A percentile compares a stretch with the other conserved stretches of the same genome.
Conservation (phyloP, 306 rosid genomes). For the Ammopiptanthus mongolicus region DNA sequence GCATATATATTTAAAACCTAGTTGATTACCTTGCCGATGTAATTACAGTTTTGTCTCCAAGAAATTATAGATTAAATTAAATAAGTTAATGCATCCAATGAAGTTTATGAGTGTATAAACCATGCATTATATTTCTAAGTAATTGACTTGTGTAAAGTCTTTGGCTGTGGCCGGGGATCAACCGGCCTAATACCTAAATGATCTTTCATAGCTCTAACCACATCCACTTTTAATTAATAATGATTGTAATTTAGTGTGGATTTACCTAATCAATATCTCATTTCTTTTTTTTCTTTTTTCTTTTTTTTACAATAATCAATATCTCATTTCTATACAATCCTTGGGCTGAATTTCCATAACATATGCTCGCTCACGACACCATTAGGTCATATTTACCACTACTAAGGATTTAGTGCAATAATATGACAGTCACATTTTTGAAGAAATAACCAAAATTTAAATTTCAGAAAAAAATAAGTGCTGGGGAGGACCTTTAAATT, state of each 20-base stretch:
- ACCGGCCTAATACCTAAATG: slow-evolving; percentile 59
- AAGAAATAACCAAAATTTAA: too few species aligned
- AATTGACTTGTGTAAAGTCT: slow-evolving; percentile 27
- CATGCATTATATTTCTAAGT: background rate
- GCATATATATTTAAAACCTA: background rate
- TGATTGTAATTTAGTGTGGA: slow-evolving; percentile 26
- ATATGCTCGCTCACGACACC: background rate
- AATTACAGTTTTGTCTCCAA: background rate
- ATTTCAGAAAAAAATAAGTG: too few species aligned
- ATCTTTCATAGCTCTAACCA: slow-evolving; percentile 38
- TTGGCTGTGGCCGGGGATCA: slow-evolving; percentile 22
- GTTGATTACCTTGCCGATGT: background rate
- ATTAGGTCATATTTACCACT: background rate
- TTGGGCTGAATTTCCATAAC: too few species aligned
- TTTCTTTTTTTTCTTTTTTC: too few species aligned
- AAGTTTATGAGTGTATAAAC: slow-evolving; percentile 1
- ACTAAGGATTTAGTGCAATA: background rate
- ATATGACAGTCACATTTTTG: too few species aligned
- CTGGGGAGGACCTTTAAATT: too few species aligned
- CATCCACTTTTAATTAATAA: slow-evolving; percentile 33
- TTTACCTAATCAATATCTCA: slow-evolving; percentile 40
- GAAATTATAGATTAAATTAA: background rate
- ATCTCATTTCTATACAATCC: slow-evolving; percentile 2
- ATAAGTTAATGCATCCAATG: background rate
- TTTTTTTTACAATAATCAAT: too few species aligned